Percentiles rank a stretch among this genome's conserved stretches.
phyloP scores from a whole-genome alignment of 306 rosid genomes.

The Arachis hypogaea region DNA sequence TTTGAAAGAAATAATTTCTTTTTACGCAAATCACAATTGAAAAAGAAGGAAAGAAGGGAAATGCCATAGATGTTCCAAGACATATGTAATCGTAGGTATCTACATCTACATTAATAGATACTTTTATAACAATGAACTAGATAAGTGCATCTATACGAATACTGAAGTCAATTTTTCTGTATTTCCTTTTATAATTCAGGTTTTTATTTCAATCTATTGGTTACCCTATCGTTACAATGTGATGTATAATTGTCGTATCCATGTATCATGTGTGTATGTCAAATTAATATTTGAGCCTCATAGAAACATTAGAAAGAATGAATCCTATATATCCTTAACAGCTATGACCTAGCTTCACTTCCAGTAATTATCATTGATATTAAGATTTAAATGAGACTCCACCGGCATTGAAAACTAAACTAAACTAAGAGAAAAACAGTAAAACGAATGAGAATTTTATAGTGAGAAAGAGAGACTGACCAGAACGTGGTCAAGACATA shows the following conservation, averaged over 20 bases:
- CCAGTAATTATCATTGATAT: background rate
- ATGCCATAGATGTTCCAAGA: background rate
- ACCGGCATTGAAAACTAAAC: background rate
- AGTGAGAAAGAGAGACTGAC: conserved; percentile 43
- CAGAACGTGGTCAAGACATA: conserved; percentile 79
- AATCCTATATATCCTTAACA: background rate
- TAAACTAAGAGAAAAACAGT: no score
- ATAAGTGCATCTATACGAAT: no score
- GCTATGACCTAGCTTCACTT: background rate
- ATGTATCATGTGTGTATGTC: no score
- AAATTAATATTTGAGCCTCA: no score
- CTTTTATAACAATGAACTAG: no score
- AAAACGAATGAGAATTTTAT: background rate
- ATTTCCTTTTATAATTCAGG: no score
- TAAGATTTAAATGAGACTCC: background rate
- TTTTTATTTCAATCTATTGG: no score
- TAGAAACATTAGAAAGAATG: background rate
- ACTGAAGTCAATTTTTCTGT: no score
- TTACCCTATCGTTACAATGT: no score
- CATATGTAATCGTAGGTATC: background rate
- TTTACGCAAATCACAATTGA: background rate
- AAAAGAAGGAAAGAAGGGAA: no score
- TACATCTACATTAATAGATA: no score
- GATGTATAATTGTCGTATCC: no score
- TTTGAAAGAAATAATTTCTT: background rate